Conservation (phyloP, 345 rosid genomes). For the Gossypium mustelinum region DNA sequence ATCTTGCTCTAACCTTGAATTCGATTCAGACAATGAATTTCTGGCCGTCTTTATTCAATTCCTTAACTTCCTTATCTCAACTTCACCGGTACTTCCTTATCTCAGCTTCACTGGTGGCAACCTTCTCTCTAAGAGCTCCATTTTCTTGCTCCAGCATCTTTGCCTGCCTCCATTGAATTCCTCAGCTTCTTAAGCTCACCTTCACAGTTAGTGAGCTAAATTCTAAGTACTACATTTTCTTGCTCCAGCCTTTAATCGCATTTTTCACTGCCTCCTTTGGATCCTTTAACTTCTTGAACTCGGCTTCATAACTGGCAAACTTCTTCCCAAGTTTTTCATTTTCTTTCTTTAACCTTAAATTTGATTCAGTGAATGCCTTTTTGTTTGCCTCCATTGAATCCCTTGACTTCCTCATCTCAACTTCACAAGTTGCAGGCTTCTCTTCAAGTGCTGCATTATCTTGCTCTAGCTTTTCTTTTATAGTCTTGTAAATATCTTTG, state of each 20-base stretch:
- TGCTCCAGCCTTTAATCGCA: not conserved
- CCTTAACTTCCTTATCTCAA: not conserved
- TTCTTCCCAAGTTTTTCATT: not conserved
- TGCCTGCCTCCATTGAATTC: not conserved
- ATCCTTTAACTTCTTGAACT: not conserved
- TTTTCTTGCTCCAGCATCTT: not conserved
- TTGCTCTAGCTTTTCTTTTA: constrained; percentile 32
- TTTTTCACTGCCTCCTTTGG: not conserved
- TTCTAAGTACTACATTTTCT: not conserved
- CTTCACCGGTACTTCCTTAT: not conserved
- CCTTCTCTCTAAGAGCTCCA: not conserved
- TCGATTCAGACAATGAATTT: not conserved
- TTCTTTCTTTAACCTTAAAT: constrained; percentile 13
- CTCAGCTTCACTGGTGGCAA: not conserved
- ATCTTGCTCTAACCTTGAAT: not conserved
- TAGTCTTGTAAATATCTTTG: constrained; percentile 39
- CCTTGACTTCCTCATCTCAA: constrained; percentile 33
- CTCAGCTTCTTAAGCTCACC: not conserved
- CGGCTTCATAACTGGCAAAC: not conserved
- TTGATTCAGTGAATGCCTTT: constrained; percentile 28
- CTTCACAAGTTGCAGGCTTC: constrained; percentile 22
- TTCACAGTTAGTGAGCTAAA: not conserved
- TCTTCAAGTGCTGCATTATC: constrained; percentile 30
- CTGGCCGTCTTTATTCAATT: not conserved
- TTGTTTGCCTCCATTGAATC: constrained; percentile 29